Base-by-base conservation (phyloP, 2,329 filamentous ascomycete genomes). In the Coniochaeta ligniaria region DNA sequence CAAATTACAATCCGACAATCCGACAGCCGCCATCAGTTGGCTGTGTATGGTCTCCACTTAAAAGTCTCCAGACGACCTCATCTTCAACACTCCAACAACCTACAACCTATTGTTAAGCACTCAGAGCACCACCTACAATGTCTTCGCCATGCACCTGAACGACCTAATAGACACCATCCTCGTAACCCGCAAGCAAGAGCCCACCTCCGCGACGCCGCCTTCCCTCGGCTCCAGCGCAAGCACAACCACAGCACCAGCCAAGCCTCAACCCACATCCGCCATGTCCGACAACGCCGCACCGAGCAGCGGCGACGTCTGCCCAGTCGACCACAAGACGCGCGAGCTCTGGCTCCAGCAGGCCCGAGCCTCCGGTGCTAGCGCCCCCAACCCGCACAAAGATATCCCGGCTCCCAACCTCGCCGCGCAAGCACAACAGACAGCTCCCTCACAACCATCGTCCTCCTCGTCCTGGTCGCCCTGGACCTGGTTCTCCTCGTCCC, bases 301-400 rank as follows among this genome's bases (percentile, higher is more conserved):
- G 60, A 59, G 62, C 58, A 63, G 57, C 28, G 66, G 64, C 20
- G 70, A 71, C 55, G 71, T 70, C 65, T 98, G 95, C 70, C 95
- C 95, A 6, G 92, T 98, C 69, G 93, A 98, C 76, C 90, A 93
- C 76, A 90, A 91, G 69, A 89, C 92, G 59, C 89, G 95, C 68
- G 89, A 92, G 69, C 86, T 89, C 68, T 99, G 94, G 94, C 83
- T 98, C 41, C 80, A 83, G 61, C 86, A 91, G 70, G 86, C 88
- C 45, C 78, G 76, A 63, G 74, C 84, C 71, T 76, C 81, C 73
- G 62, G 75, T 67, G 58, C 71, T 62, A 22, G 3, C 17, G 22
- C 56, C 2, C 8, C 66, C 76, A 41, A 57, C 26, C 60, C 60
- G 12, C 76, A 75, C 68, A 66, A 74, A 64, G 65, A 74, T 68